A percentile compares a stretch with the other conserved stretches of the same genome.
Evolutionary conservation across 148 eudicot species (phyloP).

Genomic region (Rhododendron ovatum): DNA sequence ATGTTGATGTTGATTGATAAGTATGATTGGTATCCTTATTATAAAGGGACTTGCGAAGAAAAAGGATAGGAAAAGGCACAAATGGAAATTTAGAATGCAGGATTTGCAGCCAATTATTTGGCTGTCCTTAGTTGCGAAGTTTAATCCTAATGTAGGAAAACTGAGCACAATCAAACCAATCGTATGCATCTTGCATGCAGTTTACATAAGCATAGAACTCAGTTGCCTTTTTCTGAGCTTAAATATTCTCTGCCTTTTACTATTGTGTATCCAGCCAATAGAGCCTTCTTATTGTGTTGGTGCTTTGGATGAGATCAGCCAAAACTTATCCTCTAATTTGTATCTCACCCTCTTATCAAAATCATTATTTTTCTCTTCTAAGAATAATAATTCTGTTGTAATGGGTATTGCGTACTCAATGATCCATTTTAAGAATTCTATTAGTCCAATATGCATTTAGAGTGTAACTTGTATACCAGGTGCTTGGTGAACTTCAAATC

Average conservation of each 20-base stretch:
- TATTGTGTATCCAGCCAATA: not conserved
- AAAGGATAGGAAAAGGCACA: not conserved
- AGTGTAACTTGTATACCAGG: not conserved
- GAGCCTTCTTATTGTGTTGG: not conserved
- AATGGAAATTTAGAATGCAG: not conserved
- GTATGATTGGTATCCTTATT: not conserved
- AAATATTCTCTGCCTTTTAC: not conserved
- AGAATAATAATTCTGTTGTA: not conserved
- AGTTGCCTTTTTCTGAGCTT: not conserved
- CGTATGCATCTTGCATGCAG: not conserved
- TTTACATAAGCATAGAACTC: not conserved
- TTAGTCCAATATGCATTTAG: not conserved
- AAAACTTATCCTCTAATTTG: not conserved
- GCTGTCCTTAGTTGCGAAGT: not conserved
- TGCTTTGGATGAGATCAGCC: not conserved
- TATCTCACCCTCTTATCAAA: not conserved
- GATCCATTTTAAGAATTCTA: not conserved
- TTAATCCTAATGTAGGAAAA: not conserved
- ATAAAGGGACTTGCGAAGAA: not conserved
- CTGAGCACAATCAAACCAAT: not conserved
- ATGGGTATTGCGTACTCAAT: not conserved
- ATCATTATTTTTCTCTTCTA: not conserved
- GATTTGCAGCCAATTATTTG: not conserved
- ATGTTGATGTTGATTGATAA: too few relatives aligned
- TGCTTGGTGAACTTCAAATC: not conserved